Percentiles rank a stretch among this genome's conserved stretches.
phyloP scores from a whole-genome alignment of 768 basidiomycete species.

The Rhizopogon vulgaris region DNA sequence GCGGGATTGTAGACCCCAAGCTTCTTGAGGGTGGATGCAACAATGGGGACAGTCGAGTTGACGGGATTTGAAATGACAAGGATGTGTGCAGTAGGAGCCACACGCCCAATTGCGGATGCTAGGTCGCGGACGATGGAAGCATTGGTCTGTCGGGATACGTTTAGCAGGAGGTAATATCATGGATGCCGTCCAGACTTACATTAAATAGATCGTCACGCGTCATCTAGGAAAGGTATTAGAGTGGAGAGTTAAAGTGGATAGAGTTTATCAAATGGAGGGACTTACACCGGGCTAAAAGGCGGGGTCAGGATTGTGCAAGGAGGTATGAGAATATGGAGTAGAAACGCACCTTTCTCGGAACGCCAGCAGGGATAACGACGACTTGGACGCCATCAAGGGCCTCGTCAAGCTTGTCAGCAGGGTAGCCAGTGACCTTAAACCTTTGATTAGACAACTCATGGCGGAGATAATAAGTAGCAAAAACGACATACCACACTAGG shows the following conservation, averaged over 20 bases:
- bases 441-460: background rate
- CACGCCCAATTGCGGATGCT: constrained; percentile 79
- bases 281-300: constrained; percentile 73
- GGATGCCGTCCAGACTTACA: constrained; percentile 38
- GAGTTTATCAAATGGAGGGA: constrained; percentile 14
- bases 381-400: constrained; percentile 89
- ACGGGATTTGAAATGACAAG: constrained; percentile 99
- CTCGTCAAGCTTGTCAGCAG: constrained; percentile 82
- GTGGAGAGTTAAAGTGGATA: background rate
- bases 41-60: constrained; percentile 97
- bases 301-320: constrained; percentile 17
- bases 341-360: constrained; percentile 83
- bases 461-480: background rate
- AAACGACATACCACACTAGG: constrained; percentile 58
- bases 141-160: constrained; percentile 60
- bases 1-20: constrained; percentile 88
- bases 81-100: constrained; percentile 86
- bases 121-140: constrained; percentile 97
- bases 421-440: constrained; percentile 66
- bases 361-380: constrained; percentile 97
- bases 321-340: background rate
- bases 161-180: background rate
- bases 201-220: constrained; percentile 96
- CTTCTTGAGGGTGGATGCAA: constrained; percentile 85
- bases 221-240: constrained; percentile 56